Percentiles rank a stretch among this genome's conserved stretches.
phyloP scores from a whole-genome alignment of 768 basidiomycete genomes.

The Termitomyces sp. region DNA sequence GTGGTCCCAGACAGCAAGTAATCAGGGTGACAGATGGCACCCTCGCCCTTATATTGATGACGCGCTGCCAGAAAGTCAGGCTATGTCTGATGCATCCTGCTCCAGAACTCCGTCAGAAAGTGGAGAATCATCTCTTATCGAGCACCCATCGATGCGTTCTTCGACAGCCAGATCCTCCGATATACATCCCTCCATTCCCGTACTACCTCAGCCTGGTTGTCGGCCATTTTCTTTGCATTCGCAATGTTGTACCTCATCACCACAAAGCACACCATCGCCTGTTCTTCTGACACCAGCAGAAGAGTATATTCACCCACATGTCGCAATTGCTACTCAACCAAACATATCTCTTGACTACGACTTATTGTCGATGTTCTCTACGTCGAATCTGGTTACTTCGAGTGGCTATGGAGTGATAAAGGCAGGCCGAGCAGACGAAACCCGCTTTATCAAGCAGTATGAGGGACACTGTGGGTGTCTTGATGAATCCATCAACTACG shows the following conservation, averaged over 20 bases:
- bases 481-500: conserved; percentile 50
- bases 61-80: conserved; percentile 16
- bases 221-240: conserved; percentile 26
- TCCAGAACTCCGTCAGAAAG: conserved; percentile 26
- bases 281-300: conserved; percentile 45
- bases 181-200: conserved; percentile 17
- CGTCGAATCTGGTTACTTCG: conserved; percentile 25
- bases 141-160: conserved; percentile 10
- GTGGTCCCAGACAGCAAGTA: conserved; percentile 47
- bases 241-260: conserved; percentile 24
- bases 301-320: conserved; percentile 31
- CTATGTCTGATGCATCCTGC: conserved; percentile 20
- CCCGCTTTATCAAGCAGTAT: conserved; percentile 24
- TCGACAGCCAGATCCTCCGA: conserved; percentile 11
- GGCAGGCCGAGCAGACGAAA: conserved; percentile 17
- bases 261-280: conserved; percentile 34
- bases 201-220: conserved; percentile 16
- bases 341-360: conserved; percentile 35
- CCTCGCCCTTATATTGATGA: conserved; percentile 16
- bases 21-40: conserved; percentile 28
- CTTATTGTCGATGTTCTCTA: conserved; percentile 36
- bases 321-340: conserved; percentile 22
- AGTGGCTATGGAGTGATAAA: conserved; percentile 19
- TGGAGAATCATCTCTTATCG: conserved; percentile 18
- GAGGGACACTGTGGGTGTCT: conserved; percentile 54